phyloP scores from a whole-genome alignment of 163 green algal species.

The Smithsoniella earleae region DNA sequence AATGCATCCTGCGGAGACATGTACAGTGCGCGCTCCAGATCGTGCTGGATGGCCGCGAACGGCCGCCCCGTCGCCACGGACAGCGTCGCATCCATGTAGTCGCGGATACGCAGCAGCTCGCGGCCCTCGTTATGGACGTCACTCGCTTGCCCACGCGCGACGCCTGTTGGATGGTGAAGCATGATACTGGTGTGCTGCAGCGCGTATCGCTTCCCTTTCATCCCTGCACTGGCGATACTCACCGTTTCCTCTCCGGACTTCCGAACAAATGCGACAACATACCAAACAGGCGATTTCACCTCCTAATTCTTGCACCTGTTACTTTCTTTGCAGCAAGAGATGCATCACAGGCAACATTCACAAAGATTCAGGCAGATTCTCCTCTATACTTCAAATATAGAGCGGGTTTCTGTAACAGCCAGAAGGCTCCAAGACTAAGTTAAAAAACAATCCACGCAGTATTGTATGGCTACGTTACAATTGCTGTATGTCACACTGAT shows the following conservation, averaged over 20 bases:
- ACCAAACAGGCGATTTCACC: neutral
- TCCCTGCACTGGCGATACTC: neutral
- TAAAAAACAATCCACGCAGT: too few species aligned
- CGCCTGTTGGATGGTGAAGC: constrained; percentile 87
- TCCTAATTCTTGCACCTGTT: neutral
- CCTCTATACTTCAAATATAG: too few species aligned
- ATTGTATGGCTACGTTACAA: too few species aligned
- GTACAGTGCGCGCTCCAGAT: constrained; percentile 55
- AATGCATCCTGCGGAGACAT: constrained; percentile 48
- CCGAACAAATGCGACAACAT: neutral
- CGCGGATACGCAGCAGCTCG: constrained; percentile 84
- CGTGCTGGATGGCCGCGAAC: constrained; percentile 43
- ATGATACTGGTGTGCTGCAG: constrained; percentile 94
- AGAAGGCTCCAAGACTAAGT: too few species aligned
- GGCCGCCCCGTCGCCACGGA: constrained; percentile 62
- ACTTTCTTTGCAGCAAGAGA: too few species aligned
- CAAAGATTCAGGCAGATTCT: too few species aligned
- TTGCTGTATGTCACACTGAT: too few species aligned
- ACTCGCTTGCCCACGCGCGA: constrained; percentile 74
- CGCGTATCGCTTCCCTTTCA: constrained; percentile 75
- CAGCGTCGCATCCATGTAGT: constrained; percentile 75
- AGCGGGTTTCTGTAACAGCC: too few species aligned
- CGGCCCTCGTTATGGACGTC: constrained; percentile 93
- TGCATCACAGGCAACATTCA: too few species aligned
- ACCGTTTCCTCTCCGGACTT: neutral